phyloP scores from a whole-genome alignment of 2,329 filamentous ascomycete genomes.

The Fusarium abutilonis region DNA sequence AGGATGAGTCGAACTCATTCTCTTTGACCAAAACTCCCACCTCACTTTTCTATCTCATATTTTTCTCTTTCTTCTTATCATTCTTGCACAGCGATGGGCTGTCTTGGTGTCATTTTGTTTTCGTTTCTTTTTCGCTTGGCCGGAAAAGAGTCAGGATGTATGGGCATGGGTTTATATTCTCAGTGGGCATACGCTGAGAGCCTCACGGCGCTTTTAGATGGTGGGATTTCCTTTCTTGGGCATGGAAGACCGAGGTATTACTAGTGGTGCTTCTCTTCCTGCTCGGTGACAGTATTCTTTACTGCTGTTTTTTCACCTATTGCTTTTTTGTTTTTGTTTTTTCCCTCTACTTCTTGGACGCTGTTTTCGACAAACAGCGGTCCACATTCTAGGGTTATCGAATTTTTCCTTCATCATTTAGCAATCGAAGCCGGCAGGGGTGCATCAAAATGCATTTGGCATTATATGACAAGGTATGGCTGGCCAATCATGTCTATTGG shows the following conservation, averaged over 20 bases:
- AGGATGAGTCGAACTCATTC: slow-evolving; percentile 4
- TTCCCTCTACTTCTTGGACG: slow-evolving; percentile 20
- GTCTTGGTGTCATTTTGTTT: slow-evolving; percentile 15
- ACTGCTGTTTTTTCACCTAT: not conserved
- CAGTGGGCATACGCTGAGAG: slow-evolving; percentile 39
- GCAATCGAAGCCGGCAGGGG: not conserved
- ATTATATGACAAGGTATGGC: slow-evolving; percentile 24
- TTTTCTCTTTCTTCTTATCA: slow-evolving; percentile 15
- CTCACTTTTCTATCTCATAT: slow-evolving; percentile 21
- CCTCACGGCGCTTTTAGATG: slow-evolving; percentile 44
- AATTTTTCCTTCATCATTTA: slow-evolving; percentile 30
- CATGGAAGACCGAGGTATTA: slow-evolving; percentile 14
- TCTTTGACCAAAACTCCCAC: slow-evolving; percentile 29
- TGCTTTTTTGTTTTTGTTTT: not conserved
- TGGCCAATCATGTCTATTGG: slow-evolving; percentile 29
- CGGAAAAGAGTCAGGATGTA: slow-evolving; percentile 30
- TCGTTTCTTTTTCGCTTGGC: slow-evolving; percentile 27
- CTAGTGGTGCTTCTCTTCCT: slow-evolving; percentile 13
- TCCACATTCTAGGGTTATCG: slow-evolving; percentile 32
- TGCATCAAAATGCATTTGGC: slow-evolving; percentile 18
- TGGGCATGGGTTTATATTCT: slow-evolving; percentile 41
- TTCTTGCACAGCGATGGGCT: slow-evolving; percentile 45
- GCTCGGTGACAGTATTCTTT: slow-evolving; percentile 3
- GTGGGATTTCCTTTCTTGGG: slow-evolving; percentile 16
- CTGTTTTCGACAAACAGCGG: slow-evolving; percentile 26